A percentile compares a stretch with the other conserved stretches of the same genome.
Evolutionary conservation across 1,139 yeast species (phyloP).

Genomic region (Zygoascus sp.): DNA sequence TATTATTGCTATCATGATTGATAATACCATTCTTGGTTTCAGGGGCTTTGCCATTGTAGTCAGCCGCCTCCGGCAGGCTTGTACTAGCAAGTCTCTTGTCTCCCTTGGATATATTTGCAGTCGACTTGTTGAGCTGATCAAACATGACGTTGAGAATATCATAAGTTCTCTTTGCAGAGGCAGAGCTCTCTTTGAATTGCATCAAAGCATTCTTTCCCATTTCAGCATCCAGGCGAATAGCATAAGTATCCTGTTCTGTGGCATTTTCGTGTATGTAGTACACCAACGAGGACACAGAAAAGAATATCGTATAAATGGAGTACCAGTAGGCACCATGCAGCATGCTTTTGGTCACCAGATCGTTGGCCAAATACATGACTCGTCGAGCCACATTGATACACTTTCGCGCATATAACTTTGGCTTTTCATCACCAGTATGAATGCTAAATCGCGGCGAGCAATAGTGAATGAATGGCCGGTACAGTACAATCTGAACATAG

Average conservation of each 20-base stretch:
- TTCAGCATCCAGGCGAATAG: constrained; percentile 70
- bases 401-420: constrained; percentile 70
- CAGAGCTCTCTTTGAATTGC: constrained; percentile 64
- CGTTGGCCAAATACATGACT: constrained; percentile 78
- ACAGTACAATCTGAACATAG: constrained; percentile 78
- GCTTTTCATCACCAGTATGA: constrained; percentile 41
- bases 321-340: constrained; percentile 92
- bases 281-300: constrained; percentile 81
- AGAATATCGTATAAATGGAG: constrained; percentile 85
- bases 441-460: constrained; percentile 44
- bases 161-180: constrained; percentile 76
- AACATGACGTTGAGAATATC: constrained; percentile 73
- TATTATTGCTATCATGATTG: constrained; percentile 2
- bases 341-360: constrained; percentile 68
- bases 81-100: constrained; percentile 4
- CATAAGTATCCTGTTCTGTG: constrained; percentile 49
- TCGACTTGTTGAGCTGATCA: constrained; percentile 56
- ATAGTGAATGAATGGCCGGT: constrained; percentile 89
- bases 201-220: constrained; percentile 73
- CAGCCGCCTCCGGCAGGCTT: constrained; percentile 5
- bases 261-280: constrained; percentile 79
- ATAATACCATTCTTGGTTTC: constrained; percentile 3
- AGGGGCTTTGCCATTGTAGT: background rate
- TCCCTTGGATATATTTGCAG: constrained; percentile 9
- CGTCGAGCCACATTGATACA: constrained; percentile 83